Evolutionary conservation across 1,284 basidiomycete genomes (phyloP).

Genomic region (Leccinum griseonigrum): DNA sequence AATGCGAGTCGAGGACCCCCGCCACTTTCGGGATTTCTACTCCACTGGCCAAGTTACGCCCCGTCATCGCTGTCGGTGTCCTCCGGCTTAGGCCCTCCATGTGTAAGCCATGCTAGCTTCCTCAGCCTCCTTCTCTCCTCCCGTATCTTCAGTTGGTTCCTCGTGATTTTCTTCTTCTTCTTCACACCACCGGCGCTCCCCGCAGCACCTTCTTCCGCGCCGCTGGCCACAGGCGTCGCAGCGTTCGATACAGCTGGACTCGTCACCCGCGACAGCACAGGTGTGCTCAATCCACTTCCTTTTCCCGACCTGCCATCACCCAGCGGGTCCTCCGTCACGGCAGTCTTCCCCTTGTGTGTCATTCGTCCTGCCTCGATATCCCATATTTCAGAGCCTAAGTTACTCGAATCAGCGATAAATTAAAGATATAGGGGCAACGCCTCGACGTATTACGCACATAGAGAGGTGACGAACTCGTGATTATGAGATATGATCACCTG

Average conservation of each 20-base stretch:
- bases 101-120: slow-evolving; percentile 82
- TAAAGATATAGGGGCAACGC: slow-evolving; percentile 9
- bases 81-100: slow-evolving; percentile 78
- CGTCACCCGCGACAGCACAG: slow-evolving; percentile 58
- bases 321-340: slow-evolving; percentile 78
- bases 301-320: slow-evolving; percentile 59
- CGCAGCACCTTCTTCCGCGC: slow-evolving; percentile 56
- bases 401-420: slow-evolving; percentile 20
- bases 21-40: slow-evolving; percentile 13
- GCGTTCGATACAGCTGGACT: slow-evolving; percentile 62
- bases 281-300: slow-evolving; percentile 70
- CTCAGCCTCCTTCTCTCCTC: slow-evolving; percentile 79
- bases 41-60: slow-evolving; percentile 1
- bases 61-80: slow-evolving; percentile 68
- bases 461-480: slow-evolving; percentile 84
- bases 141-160: slow-evolving; percentile 87
- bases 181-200: slow-evolving; percentile 44
- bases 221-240: slow-evolving; percentile 71
- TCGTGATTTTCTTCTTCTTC: slow-evolving; percentile 91
- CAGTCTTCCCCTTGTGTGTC: slow-evolving; percentile 84
- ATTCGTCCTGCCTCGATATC: slow-evolving; percentile 79
- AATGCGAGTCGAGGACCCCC: slow-evolving; percentile 19
- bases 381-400: slow-evolving; percentile 76
- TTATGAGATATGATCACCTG: slow-evolving; percentile 97
- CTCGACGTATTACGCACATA: slow-evolving; percentile 57